Percentiles rank a stretch among this genome's conserved stretches.
Evolutionary conservation across 345 rosid species (phyloP).

Genomic region (Nephelium lappaceum): DNA sequence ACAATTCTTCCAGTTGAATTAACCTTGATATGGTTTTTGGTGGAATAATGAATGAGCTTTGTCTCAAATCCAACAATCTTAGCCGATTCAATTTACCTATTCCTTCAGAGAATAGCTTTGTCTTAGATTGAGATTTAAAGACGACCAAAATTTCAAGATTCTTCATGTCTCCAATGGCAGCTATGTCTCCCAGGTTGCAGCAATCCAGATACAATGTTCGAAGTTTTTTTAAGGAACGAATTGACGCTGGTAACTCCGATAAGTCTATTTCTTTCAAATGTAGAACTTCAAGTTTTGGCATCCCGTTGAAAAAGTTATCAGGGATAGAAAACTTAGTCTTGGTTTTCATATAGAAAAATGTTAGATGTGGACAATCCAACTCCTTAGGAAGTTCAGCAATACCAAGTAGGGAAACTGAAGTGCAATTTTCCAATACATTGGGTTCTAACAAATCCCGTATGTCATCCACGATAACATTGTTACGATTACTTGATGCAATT

Average conservation of each 20-base stretch:
- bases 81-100: conserved; percentile 21
- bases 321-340: neutral
- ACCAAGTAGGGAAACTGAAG: neutral
- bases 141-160: conserved; percentile 28
- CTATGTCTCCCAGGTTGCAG: neutral
- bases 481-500: conserved; percentile 3
- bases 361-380: conserved; percentile 20
- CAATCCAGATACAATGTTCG: conserved; percentile 22
- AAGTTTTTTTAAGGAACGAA: conserved; percentile 8
- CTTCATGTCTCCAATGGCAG: conserved; percentile 6
- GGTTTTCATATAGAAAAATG: neutral
- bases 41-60: conserved; percentile 26
- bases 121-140: neutral
- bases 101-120: conserved; percentile 17
- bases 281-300: conserved; percentile 28
- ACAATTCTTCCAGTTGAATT: conserved; percentile 32
- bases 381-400: neutral
- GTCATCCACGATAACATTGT: neutral
- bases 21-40: conserved; percentile 13
- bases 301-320: conserved; percentile 9
- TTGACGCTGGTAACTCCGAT: conserved; percentile 14
- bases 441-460: neutral
- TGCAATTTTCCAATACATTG: neutral
- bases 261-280: neutral
- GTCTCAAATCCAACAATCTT: conserved; percentile 11